phyloP scores from a whole-genome alignment of 345 rosid genomes.

The Citrus reticulata region DNA sequence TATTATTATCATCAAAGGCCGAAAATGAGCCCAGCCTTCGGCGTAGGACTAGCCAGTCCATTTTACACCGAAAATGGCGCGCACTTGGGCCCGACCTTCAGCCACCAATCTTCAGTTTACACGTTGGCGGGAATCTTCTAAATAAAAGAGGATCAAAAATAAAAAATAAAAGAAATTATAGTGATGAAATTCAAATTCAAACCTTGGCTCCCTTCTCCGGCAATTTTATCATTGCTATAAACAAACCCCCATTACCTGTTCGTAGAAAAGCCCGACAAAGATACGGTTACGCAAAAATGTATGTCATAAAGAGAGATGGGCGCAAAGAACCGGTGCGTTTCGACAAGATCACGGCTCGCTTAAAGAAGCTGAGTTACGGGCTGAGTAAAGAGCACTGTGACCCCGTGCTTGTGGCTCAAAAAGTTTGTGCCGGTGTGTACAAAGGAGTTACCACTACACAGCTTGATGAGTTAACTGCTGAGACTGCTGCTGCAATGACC shows the following conservation, averaged over 20 bases:
- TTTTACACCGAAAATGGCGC: not conserved
- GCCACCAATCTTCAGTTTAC: not conserved
- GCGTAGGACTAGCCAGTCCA: not conserved
- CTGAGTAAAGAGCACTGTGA: slow-evolving; percentile 82
- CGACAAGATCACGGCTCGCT: slow-evolving; percentile 80
- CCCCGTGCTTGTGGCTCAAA: slow-evolving; percentile 81
- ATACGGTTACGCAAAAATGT: slow-evolving; percentile 26
- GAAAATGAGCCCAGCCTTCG: not conserved
- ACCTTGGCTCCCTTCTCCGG: not conserved
- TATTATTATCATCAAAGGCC: not conserved
- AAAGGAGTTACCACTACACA: slow-evolving; percentile 91
- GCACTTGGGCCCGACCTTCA: not conserved
- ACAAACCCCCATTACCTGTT: not conserved
- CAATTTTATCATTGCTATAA: not conserved
- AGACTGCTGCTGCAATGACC: slow-evolving; percentile 93
- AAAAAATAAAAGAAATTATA: too few relatives aligned
- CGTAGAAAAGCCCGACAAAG: not conserved
- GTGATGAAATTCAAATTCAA: slow-evolving; percentile 2
- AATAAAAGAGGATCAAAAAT: not conserved
- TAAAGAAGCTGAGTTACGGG: slow-evolving; percentile 87
- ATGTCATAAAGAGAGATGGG: slow-evolving; percentile 85
- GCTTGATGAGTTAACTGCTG: slow-evolving; percentile 92
- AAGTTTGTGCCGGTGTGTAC: slow-evolving; percentile 85
- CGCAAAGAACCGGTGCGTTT: slow-evolving; percentile 74
- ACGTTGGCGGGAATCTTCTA: slow-evolving; percentile 11